Evolutionary conservation across 257 asterid genomes (phyloP).

Genomic region (Primulina eburnea): DNA sequence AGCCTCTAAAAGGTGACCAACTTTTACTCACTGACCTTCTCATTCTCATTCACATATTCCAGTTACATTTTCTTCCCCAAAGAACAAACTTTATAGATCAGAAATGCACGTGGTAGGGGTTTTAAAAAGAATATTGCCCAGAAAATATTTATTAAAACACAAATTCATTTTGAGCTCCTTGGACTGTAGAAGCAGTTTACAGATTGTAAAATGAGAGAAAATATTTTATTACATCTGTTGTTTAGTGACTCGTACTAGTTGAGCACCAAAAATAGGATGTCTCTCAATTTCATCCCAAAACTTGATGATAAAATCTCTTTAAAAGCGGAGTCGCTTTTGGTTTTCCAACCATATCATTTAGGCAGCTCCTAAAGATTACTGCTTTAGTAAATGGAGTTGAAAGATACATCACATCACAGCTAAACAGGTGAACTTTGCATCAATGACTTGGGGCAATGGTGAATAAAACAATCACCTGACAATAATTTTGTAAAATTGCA

Average conservation of each 20-base stretch:
- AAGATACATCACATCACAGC: not conserved
- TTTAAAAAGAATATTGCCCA: conserved; percentile 1
- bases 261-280: not conserved
- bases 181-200: not conserved
- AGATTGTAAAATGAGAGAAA: not conserved
- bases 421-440: not conserved
- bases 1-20: not conserved
- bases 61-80: not conserved
- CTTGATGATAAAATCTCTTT: no score
- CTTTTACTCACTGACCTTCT: conserved; percentile 8
- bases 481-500: no score
- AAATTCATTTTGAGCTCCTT: conserved; percentile 4
- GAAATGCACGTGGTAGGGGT: not conserved
- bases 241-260: not conserved
- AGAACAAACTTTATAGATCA: not conserved
- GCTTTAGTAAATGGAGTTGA: not conserved
- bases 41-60: not conserved
- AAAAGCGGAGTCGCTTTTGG: no score
- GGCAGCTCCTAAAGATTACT: not conserved
- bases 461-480: conserved; percentile 4
- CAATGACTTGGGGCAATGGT: not conserved
- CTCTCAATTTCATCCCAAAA: not conserved
- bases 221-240: not conserved
- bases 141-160: not conserved
- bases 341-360: not conserved